phyloP scores from a whole-genome alignment of 257 asterid species.

The Nicotiana otophora region DNA sequence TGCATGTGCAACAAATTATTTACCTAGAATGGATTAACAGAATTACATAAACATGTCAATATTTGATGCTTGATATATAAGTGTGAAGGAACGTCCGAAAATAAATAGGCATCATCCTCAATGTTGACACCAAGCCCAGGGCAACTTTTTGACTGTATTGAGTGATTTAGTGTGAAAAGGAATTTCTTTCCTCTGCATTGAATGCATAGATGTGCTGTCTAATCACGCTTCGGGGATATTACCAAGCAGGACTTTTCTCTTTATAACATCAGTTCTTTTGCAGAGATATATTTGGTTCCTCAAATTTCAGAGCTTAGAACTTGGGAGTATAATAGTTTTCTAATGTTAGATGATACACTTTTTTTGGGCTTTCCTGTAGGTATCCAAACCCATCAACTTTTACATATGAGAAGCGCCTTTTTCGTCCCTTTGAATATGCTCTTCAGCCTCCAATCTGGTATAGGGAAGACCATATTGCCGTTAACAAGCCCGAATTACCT shows the following conservation, averaged over 20 bases:
- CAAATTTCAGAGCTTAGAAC: background rate
- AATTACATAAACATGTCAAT: background rate
- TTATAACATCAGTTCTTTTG: background rate
- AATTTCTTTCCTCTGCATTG: background rate
- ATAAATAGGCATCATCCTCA: background rate
- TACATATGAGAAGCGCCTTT: slow-evolving; percentile 68
- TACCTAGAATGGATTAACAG: background rate
- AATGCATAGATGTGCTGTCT: background rate
- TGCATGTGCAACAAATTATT: background rate
- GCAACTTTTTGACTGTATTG: background rate
- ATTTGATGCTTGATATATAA: background rate
- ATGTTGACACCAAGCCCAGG: background rate
- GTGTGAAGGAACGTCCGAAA: background rate
- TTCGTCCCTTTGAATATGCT: slow-evolving; percentile 77
- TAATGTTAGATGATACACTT: background rate
- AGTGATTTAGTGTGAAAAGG: background rate
- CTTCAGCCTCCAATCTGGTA: slow-evolving; percentile 76
- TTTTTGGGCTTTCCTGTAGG: slow-evolving; percentile 30
- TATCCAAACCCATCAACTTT: slow-evolving; percentile 76
- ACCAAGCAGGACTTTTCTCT: background rate
- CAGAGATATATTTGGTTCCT: background rate
- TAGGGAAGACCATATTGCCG: slow-evolving; percentile 63
- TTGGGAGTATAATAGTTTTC: background rate
- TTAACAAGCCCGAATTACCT: slow-evolving; percentile 68
- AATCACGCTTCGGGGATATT: background rate